Conservation (phyloP, 2,329 filamentous ascomycete genomes). For the Phyllosticta ampelicida region DNA sequence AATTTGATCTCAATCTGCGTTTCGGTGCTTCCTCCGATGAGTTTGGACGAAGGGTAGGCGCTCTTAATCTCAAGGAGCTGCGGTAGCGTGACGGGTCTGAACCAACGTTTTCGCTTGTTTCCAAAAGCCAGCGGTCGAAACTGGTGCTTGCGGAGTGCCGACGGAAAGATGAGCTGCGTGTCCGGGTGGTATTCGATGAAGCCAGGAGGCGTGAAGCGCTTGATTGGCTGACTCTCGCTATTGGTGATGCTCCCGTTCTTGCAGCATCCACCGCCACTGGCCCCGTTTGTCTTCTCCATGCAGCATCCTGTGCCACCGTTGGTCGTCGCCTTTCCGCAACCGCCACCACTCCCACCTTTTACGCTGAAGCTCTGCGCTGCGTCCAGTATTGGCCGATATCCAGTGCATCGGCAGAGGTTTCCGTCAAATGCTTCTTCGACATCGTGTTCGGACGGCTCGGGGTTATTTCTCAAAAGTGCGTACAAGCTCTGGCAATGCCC, state of each 20-base stretch:
- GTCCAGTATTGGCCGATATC: slow-evolving; percentile 87
- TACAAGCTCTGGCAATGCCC: slow-evolving; percentile 67
- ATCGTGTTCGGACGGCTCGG: slow-evolving; percentile 64
- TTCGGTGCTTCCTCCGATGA: slow-evolving; percentile 92
- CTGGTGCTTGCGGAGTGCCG: slow-evolving; percentile 69
- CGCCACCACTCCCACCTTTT: slow-evolving; percentile 32
- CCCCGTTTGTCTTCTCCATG: slow-evolving; percentile 44
- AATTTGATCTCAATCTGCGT: slow-evolving; percentile 99
- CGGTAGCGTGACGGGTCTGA: slow-evolving; percentile 72
- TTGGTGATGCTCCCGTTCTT: slow-evolving; percentile 23
- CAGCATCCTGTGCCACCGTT: slow-evolving; percentile 61
- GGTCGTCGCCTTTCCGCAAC: slow-evolving; percentile 44
- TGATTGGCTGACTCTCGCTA: slow-evolving; percentile 33
- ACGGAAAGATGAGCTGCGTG: slow-evolving; percentile 91
- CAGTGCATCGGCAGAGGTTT: slow-evolving; percentile 90
- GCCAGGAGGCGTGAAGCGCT: slow-evolving; percentile 69
- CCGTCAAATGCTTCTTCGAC: slow-evolving; percentile 96
- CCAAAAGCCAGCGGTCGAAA: slow-evolving; percentile 77
- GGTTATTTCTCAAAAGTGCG: slow-evolving; percentile 77
- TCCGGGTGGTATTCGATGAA: slow-evolving; percentile 93
- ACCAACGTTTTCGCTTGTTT: slow-evolving; percentile 92
- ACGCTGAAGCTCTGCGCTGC: slow-evolving; percentile 81
- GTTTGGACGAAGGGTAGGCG: slow-evolving; percentile 73
- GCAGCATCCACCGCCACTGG: slow-evolving; percentile 34
- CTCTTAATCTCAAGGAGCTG: slow-evolving; percentile 89